A percentile compares a stretch with the other conserved stretches of the same genome.
Conservation (phyloP, 352 stramenopile genomes). For the Pythium pectinolyticum region DNA sequence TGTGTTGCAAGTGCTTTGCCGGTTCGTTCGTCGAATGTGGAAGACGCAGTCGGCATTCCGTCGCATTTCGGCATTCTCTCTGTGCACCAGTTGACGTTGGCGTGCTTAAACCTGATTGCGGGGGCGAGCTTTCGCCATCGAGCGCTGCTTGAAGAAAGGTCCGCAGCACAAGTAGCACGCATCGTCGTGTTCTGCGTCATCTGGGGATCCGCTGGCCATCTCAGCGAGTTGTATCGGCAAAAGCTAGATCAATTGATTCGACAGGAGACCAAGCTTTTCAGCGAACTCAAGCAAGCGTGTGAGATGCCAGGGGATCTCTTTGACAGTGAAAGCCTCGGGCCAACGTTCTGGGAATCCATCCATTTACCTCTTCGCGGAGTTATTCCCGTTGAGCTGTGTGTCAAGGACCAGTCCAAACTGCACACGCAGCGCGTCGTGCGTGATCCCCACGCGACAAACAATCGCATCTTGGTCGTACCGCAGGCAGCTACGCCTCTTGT, state of each 20-base stretch:
- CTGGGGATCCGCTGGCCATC: conserved; percentile 52
- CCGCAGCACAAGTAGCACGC: conserved; percentile 29
- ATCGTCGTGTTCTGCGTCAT: conserved; percentile 48
- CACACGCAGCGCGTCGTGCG: conserved; percentile 21
- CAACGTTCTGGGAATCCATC: conserved; percentile 39
- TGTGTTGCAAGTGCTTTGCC: not conserved
- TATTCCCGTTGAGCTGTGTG: not conserved
- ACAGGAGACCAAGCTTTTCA: conserved; percentile 37
- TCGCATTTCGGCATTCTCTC: conserved; percentile 38
- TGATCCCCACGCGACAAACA: conserved; percentile 21
- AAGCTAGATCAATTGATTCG: conserved; percentile 56
- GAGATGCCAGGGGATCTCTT: conserved; percentile 35
- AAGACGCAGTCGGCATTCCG: not conserved
- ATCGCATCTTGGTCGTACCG: conserved; percentile 41
- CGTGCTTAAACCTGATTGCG: conserved; percentile 35
- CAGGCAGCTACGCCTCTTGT: conserved; percentile 28
- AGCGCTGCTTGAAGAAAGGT: conserved; percentile 33
- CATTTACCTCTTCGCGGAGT: conserved; percentile 20
- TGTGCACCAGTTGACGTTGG: conserved; percentile 45
- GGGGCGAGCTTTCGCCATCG: conserved; percentile 43
- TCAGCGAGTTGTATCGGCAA: conserved; percentile 34
- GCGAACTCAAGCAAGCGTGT: conserved; percentile 35
- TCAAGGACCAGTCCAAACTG: conserved; percentile 12
- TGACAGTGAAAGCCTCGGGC: conserved; percentile 38
- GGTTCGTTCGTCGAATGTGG: not conserved